These are phyloP conservation scores for Lonicera japonica DNA, from an alignment of 129 eudicot species.

Conservation along the genomic window DNA sequence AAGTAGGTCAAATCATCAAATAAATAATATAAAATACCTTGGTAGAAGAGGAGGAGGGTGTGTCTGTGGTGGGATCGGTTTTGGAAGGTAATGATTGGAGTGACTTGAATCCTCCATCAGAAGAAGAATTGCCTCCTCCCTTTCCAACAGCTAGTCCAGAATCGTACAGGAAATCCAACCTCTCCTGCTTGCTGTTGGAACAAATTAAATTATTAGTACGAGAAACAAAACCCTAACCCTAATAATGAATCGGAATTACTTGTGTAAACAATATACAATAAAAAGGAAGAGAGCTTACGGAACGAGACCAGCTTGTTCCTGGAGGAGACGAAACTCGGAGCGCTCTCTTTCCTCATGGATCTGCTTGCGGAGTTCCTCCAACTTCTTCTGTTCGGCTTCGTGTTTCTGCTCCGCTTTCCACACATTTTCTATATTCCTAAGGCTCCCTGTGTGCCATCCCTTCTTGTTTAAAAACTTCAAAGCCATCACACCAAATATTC, in stretches of 20 bases:
- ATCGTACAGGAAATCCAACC: constrained; percentile 87
- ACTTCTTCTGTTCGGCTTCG: constrained; percentile 79
- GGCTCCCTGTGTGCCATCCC: constrained; percentile 97
- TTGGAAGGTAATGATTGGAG: constrained; percentile 45
- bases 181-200: constrained; percentile 63
- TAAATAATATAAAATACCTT: constrained; percentile 25
- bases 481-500: constrained; percentile 35
- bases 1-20: too few species aligned
- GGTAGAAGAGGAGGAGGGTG: constrained; percentile 32
- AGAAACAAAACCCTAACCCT: constrained; percentile 25
- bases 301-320: constrained; percentile 85
- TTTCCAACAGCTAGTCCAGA: constrained; percentile 82
- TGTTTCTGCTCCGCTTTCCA: constrained; percentile 99
- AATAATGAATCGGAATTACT: too few species aligned
- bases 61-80: constrained; percentile 27
- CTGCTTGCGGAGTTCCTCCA: constrained; percentile 90
- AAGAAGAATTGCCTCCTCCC: constrained; percentile 29
- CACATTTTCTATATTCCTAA: constrained; percentile 87
- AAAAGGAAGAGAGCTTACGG: constrained; percentile 39
- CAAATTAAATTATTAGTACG: too few species aligned
- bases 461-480: constrained; percentile 94
- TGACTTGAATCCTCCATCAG: constrained; percentile 46
- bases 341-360: constrained; percentile 81
- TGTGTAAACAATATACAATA: neutral
- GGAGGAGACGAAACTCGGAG: constrained; percentile 79